Evolutionary conservation across 257 asterid species (phyloP), one percentile per base, ranked within the genome.

Genomic region (Fraxinus cuspidata): DNA sequence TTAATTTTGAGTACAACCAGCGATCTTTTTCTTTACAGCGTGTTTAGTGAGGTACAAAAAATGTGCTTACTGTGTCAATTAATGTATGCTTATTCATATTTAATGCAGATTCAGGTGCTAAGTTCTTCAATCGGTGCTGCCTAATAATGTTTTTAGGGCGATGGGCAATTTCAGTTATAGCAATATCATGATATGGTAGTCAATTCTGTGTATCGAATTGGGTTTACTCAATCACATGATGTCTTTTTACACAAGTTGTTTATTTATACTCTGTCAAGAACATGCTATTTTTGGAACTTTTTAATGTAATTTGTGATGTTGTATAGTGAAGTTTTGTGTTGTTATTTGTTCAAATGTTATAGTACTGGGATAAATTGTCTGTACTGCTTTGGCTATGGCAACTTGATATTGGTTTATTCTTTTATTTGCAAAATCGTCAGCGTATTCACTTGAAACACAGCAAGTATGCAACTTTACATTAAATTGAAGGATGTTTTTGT

Each of bases 71-170:
- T 51, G 38, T 25, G 34, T 76, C 21, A 27, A 28, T 28, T 47
- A 16, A 34, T 56, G 65, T 56, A 7, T 56, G 21, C 21, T 58
- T 58, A 6, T 58, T n/a, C 28, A 21, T 58, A 58, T 7, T 13
- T 27, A 72, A 9, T 82, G 84, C 97, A 91, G 97, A 90, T 94
- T 72, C 96, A 94, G 85, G 84, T 78, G 37, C 81, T 92, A 72
- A 83, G 94, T 83, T 88, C 94, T 53, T 87, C 96, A 27, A 34
- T 81, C 19, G 85, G 80, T 27, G 86, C 87, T 47, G 73, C 84
- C 53, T 85, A 83, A 84, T 83, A 74, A 38, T 56, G 35, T 51
- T 40, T 37, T 35, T 49, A 49, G 18, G 71, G 51, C 37, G 19
- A 23, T 11, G 42, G 44, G 40, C 77, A 37, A 51, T 72, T 78